Evolutionary conservation across 768 basidiomycete species (phyloP), one percentile per base, ranked within the genome.

Genomic region (Tylopilus plumbeoviolaceoides): DNA sequence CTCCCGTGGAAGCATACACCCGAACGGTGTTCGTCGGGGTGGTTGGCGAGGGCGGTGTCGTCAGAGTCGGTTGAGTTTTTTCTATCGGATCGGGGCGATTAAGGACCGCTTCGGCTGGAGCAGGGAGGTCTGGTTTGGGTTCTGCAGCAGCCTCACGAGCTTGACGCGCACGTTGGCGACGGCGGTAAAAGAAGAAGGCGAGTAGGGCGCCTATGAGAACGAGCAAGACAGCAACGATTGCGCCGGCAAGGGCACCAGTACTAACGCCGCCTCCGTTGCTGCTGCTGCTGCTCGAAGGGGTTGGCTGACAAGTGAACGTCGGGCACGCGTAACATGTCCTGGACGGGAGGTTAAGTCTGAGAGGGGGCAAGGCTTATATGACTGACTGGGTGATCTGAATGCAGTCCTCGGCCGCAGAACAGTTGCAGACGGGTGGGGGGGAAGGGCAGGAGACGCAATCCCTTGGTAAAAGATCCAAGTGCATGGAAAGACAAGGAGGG

Each of bases 71-170:
- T 28, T 48, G 61, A 7, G 75, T 66, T 64, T 88, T 89, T 72
- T 88, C 87, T 48, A 72, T 84, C 28, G 89, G 89, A 68, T 91
- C 87, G n/a, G 89, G 87, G 39, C 89, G 77, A 66, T 83, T 87
- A 54, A 91, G 83, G 31, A 91, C 90, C 10, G 83, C 81, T 59
- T 80, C 85, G 18, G 90, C 89, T 20, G 85, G 72, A 2, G 87
- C 89, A 35, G 88, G 89, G 18, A 81, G 69, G 61, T 91, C 89
- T 47, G 72, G 66, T 59, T 78, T 78, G 50, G 72, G 61, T 53
- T 82, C 80, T 30, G 59, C 64, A 15, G 53, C 63, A 20, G 64
- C 50, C 17, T 69, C 66, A 21, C 60, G 50, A 31, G 63, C 51
- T 50, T 67, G 73, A 55, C 73, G 74, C 15, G 77, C 66, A 48